A percentile compares a stretch with the other conserved stretches of the same genome.
Evolutionary conservation across 2,329 filamentous ascomycete species (phyloP).

Genomic region (Fusarium sp.): DNA sequence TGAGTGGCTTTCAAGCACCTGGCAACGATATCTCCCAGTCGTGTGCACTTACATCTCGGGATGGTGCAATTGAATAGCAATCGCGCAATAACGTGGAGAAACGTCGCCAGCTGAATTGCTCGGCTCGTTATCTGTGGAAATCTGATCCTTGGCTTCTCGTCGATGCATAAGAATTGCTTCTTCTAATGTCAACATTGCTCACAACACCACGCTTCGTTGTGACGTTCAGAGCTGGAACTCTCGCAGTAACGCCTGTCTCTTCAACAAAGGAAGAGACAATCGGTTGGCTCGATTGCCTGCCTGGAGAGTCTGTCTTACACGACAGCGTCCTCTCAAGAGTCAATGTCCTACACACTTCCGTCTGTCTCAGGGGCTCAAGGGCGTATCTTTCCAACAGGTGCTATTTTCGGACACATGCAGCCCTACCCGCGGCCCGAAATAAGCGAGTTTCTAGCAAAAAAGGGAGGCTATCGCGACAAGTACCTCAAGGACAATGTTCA

Average conservation of each 20-base stretch:
- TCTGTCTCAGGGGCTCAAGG: not conserved
- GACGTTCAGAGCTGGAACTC: not conserved
- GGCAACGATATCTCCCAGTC: not conserved
- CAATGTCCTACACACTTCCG: not conserved
- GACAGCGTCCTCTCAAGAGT: not conserved
- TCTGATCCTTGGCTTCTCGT: not conserved
- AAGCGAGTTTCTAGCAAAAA: not conserved
- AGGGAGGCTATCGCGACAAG: not conserved
- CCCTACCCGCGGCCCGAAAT: constrained; percentile 1
- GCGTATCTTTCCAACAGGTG: not conserved
- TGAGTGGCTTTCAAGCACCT: not conserved
- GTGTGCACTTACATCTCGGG: constrained; percentile 5
- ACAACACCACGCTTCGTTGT: not conserved
- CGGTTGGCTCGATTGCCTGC: not conserved
- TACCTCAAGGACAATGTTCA: not conserved
- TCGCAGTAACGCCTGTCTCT: not conserved
- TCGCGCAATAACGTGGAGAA: constrained; percentile 30
- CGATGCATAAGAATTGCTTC: not conserved
- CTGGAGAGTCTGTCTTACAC: not conserved
- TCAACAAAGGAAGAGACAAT: not conserved
- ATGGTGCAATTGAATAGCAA: constrained; percentile 26
- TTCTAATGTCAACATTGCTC: not conserved
- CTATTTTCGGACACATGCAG: not conserved
- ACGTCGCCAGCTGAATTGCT: constrained; percentile 21
- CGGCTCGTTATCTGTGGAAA: not conserved